phyloP scores from a whole-genome alignment of 1,139 yeast genomes.

The Saccharomyces hybrid region DNA sequence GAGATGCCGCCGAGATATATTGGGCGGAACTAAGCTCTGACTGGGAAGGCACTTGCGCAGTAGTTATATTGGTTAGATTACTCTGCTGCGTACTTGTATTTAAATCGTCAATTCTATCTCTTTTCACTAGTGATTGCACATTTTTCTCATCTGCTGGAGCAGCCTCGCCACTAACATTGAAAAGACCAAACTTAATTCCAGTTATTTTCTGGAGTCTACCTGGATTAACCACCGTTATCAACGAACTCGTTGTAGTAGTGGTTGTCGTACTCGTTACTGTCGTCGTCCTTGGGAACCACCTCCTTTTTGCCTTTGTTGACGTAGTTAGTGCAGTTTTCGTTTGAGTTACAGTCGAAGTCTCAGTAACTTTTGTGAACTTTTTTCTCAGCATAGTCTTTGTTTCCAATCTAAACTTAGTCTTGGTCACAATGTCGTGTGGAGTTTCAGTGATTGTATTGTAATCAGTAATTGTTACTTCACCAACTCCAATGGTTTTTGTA shows the following conservation, averaged over 20 bases:
- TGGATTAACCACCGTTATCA: neutral
- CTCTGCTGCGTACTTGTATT: neutral
- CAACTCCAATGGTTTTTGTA: too few species aligned
- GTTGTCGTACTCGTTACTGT: slow-evolving; percentile 13
- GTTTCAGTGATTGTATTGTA: too few species aligned
- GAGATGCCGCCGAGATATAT: slow-evolving; percentile 8
- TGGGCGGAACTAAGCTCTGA: neutral
- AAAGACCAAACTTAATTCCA: neutral
- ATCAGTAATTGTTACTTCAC: too few species aligned
- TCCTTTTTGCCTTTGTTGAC: slow-evolving; percentile 13
- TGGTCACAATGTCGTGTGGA: too few species aligned
- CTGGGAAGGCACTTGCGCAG: neutral
- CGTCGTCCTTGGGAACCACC: slow-evolving; percentile 11
- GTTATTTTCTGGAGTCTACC: neutral
- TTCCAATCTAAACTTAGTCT: too few species aligned
- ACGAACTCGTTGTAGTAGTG: neutral
- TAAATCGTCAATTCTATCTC: neutral
- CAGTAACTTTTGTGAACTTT: too few species aligned
- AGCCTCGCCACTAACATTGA: neutral
- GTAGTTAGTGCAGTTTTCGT: slow-evolving; percentile 1
- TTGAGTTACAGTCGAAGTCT: too few species aligned
- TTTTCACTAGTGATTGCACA: neutral
- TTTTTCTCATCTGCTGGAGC: neutral
- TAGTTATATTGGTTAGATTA: neutral
- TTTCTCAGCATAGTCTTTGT: too few species aligned